Evolutionary conservation across 2,329 filamentous ascomycete species (phyloP).

Genomic region (Albophoma yamanashiensis): DNA sequence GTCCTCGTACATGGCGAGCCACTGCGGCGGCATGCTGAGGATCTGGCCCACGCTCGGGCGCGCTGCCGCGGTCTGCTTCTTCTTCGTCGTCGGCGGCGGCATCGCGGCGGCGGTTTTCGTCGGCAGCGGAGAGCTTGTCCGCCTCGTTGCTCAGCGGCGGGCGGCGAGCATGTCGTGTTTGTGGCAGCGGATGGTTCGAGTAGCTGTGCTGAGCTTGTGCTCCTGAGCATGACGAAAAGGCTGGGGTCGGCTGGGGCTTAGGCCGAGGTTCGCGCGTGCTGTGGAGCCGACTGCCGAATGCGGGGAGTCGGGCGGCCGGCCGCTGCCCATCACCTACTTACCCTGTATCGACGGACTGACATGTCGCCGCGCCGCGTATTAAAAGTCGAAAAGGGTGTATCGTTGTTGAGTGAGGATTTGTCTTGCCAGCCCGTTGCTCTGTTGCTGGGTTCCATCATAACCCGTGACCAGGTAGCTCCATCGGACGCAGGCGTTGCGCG

Average conservation of each 20-base stretch:
- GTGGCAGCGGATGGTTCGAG: not conserved
- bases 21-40: constrained; percentile 51
- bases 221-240: not conserved
- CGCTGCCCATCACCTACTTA: not conserved
- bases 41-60: constrained; percentile 21
- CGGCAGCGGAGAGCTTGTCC: not conserved
- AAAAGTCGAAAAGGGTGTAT: no score
- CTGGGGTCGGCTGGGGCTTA: not conserved
- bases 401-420: not conserved
- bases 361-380: no score
- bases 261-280: not conserved
- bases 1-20: constrained; percentile 65
- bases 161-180: not conserved
- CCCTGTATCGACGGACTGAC: not conserved
- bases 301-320: not conserved
- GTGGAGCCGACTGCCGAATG: not conserved
- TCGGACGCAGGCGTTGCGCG: no score
- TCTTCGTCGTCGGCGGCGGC: not conserved
- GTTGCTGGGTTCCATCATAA: no score
- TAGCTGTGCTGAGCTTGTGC: not conserved
- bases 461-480: no score
- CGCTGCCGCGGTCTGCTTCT: not conserved
- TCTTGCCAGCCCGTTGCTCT: no score
- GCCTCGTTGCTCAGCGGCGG: not conserved
- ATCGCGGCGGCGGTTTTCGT: not conserved